Evolutionary conservation across 1,139 yeast genomes (phyloP).

Genomic region (Yamadazyma aaseri): DNA sequence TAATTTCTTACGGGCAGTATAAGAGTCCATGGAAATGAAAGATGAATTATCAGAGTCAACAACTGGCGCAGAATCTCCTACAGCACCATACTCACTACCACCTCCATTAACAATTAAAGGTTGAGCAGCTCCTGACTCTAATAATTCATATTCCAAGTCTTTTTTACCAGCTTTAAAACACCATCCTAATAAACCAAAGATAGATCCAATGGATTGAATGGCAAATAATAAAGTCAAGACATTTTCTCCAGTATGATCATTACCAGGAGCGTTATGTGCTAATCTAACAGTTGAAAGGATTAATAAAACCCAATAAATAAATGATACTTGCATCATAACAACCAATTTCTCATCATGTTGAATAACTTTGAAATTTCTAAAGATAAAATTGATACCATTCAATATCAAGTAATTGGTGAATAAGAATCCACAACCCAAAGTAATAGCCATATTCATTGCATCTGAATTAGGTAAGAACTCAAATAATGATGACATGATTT

Average conservation of each 20-base stretch:
- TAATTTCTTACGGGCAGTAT: constrained; percentile 14
- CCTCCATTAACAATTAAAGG: constrained; percentile 28
- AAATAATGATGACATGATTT: constrained; percentile 12
- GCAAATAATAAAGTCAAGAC: constrained; percentile 49
- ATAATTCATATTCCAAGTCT: constrained; percentile 20
- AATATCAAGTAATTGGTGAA: constrained; percentile 56
- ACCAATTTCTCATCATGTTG: constrained; percentile 74
- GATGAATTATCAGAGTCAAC: constrained; percentile 17
- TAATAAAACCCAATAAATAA: constrained; percentile 56
- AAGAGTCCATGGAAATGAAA: constrained; percentile 16
- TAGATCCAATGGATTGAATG: constrained; percentile 49
- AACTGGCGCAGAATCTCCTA: constrained; percentile 9
- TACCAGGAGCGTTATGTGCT: constrained; percentile 35
- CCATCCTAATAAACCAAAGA: constrained; percentile 58
- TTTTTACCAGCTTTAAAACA: constrained; percentile 23
- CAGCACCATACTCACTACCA: constrained; percentile 24
- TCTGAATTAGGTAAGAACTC: constrained; percentile 62
- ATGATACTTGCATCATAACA: constrained; percentile 56
- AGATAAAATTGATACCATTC: constrained; percentile 39
- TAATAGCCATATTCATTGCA: constrained; percentile 29
- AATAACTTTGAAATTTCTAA: constrained; percentile 48
- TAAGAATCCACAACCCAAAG: constrained; percentile 50
- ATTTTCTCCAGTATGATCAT: constrained; percentile 63
- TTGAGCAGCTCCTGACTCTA: constrained; percentile 15
- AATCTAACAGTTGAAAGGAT: constrained; percentile 47